These are phyloP conservation scores for Penicillium longicatenatum DNA, from an alignment of 495 filamentous ascomycete genomes.

Conservation along the genomic window DNA sequence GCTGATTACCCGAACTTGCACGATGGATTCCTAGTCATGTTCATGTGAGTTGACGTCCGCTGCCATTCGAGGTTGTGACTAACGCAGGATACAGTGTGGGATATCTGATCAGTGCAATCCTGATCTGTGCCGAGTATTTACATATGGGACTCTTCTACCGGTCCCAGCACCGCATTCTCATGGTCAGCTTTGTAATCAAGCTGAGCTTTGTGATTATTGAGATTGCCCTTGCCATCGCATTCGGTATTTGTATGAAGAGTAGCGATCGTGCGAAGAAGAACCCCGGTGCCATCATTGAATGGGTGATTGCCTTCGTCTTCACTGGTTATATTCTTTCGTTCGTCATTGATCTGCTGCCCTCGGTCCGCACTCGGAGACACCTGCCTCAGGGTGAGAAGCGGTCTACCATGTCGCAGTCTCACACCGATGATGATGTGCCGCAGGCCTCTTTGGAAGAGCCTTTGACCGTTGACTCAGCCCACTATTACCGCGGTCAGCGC, in stretches of 20 bases:
- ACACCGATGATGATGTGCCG: conserved; percentile 11
- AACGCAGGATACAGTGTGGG: conserved; percentile 32
- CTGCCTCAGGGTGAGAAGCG: conserved; percentile 49
- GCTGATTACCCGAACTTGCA: conserved; percentile 64
- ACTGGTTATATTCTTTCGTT: conserved; percentile 89
- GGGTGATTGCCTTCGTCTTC: conserved; percentile 88
- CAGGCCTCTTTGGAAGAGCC: conserved; percentile 38
- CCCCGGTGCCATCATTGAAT: conserved; percentile 66
- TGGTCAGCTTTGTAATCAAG: conserved; percentile 81
- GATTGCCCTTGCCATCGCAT: conserved; percentile 69
- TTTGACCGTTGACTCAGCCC: conserved; percentile 40
- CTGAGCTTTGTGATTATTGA: conserved; percentile 78
- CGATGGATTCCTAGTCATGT: conserved; percentile 75
- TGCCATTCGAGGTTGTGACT: neutral
- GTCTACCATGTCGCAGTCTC: conserved; percentile 20
- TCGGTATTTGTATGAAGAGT: conserved; percentile 43
- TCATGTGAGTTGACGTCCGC: conserved; percentile 60
- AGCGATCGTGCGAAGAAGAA: conserved; percentile 48
- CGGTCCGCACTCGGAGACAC: conserved; percentile 62
- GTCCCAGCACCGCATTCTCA: conserved; percentile 65
- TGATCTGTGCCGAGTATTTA: conserved; percentile 87
- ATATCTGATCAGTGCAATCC: conserved; percentile 76
- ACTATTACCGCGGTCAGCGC: conserved; percentile 16
- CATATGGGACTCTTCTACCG: conserved; percentile 77
- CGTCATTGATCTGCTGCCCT: conserved; percentile 83